Evolutionary conservation across 192 early-diverging fungal genomes (phyloP).

Genomic region (Linnemannia elongata): DNA sequence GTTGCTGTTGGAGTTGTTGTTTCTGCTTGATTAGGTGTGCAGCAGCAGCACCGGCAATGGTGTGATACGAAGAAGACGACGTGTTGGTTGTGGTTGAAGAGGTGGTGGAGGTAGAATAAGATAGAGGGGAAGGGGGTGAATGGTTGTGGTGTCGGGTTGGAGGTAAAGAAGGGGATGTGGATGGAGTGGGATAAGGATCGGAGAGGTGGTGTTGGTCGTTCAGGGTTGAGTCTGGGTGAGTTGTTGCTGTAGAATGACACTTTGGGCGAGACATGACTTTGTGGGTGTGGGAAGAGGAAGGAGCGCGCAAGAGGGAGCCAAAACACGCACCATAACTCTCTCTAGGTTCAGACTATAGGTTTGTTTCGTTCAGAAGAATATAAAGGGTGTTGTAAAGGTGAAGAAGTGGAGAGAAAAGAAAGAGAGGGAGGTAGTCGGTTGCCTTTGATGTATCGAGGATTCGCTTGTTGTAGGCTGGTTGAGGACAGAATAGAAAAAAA

Average conservation of each 20-base stretch:
- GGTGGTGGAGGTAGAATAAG: slow-evolving; percentile 8
- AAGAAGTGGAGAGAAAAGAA: not conserved
- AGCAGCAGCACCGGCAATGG: slow-evolving; percentile 1
- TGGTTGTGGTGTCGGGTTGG: slow-evolving; percentile 8
- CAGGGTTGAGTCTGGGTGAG: slow-evolving; percentile 13
- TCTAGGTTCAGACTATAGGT: not conserved
- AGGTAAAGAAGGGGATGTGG: slow-evolving; percentile 24
- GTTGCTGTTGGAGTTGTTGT: slow-evolving; percentile 9
- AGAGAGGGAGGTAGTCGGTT: not conserved
- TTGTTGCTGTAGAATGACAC: slow-evolving; percentile 10
- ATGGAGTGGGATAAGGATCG: slow-evolving; percentile 39
- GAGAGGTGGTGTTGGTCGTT: slow-evolving; percentile 15
- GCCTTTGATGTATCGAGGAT: not conserved
- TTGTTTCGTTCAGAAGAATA: not conserved
- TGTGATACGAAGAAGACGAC: not conserved
- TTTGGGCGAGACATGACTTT: slow-evolving; percentile 41
- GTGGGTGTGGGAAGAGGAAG: slow-evolving; percentile 3
- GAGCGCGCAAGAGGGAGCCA: slow-evolving; percentile 13
- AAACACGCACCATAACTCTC: slow-evolving; percentile 40
- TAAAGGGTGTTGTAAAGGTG: not conserved
- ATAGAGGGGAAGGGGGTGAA: slow-evolving; percentile 10
- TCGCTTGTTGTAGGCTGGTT: not conserved
- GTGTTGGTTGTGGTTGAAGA: slow-evolving; percentile 11
- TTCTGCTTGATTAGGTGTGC: slow-evolving; percentile 4
- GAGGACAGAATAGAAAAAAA: not conserved